A percentile compares a stretch with the other conserved stretches of the same genome.
These are phyloP conservation scores for Claviceps arundinis DNA, from an alignment of 2,329 filamentous ascomycete genomes.

Conservation along the genomic window DNA sequence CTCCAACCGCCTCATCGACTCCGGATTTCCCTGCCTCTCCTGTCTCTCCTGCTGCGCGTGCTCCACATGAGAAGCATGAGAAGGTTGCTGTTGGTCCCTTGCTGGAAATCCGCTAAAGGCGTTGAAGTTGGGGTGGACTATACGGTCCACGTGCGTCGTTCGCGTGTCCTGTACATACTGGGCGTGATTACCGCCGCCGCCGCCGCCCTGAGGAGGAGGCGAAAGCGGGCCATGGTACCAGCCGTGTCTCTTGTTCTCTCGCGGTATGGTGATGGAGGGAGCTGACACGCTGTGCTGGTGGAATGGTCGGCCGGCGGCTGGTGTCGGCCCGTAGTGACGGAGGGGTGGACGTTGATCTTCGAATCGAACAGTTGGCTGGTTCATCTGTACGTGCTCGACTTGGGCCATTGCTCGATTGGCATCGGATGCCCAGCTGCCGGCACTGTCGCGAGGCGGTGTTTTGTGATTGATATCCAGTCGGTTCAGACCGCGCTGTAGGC, in stretches of 20 bases:
- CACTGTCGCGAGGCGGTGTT: constrained; percentile 36
- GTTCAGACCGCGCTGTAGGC: constrained; percentile 51
- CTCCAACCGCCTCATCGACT: constrained; percentile 26
- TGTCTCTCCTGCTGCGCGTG: constrained; percentile 15
- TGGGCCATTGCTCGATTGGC: constrained; percentile 40
- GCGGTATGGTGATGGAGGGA: constrained; percentile 39
- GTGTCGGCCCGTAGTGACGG: constrained; percentile 18
- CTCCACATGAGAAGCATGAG: background rate
- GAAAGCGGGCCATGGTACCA: constrained; percentile 52
- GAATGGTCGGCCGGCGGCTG: constrained; percentile 18
- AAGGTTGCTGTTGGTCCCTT: constrained; percentile 15
- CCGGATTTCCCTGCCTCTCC: constrained; percentile 16
- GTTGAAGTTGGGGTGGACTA: constrained; percentile 43
- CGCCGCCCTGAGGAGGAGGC: constrained; percentile 19
- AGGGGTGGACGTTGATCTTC: constrained; percentile 31
- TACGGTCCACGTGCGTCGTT: constrained; percentile 37
- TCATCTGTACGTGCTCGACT: constrained; percentile 34
- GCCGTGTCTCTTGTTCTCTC: constrained; percentile 52
- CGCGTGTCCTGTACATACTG: constrained; percentile 18
- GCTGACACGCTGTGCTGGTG: constrained; percentile 50
- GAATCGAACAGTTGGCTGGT: constrained; percentile 39
- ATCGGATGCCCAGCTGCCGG: constrained; percentile 43
- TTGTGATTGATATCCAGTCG: constrained; percentile 49
- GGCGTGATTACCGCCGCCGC: constrained; percentile 7
- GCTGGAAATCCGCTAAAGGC: constrained; percentile 38